phyloP scores from a whole-genome alignment of 2,329 filamentous ascomycete genomes.

The Esteya vermicola region DNA sequence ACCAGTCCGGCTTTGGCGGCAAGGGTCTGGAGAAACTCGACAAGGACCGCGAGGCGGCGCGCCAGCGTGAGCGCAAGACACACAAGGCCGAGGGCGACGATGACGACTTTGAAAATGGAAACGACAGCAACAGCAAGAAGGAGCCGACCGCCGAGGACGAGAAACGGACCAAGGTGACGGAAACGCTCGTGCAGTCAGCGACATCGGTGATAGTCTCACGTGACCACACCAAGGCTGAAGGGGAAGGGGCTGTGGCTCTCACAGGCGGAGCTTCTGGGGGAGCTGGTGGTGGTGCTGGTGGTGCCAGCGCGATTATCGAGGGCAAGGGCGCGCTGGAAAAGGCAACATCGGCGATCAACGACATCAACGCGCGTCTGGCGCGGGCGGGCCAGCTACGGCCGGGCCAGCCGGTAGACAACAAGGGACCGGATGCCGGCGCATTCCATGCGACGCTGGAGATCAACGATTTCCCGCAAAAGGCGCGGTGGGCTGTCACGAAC shows the following conservation, averaged over 20 bases:
- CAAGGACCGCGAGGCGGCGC: conserved; percentile 76
- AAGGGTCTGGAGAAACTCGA: conserved; percentile 88
- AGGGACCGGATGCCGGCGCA: conserved; percentile 88
- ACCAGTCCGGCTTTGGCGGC: conserved; percentile 80
- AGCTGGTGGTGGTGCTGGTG: neutral
- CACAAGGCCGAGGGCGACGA: conserved; percentile 79
- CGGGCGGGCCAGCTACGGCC: conserved; percentile 80
- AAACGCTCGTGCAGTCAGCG: conserved; percentile 49
- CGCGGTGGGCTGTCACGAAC: conserved; percentile 96
- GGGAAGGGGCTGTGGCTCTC: conserved; percentile 15
- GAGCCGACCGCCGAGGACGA: conserved; percentile 51
- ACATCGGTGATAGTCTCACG: conserved; percentile 42
- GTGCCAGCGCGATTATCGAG: too few species aligned
- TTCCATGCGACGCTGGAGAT: conserved; percentile 97
- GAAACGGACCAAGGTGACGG: conserved; percentile 54
- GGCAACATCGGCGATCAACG: conserved; percentile 78
- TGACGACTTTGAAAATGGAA: conserved; percentile 65
- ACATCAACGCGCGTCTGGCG: conserved; percentile 81
- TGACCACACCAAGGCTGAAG: conserved; percentile 29
- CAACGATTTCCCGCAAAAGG: conserved; percentile 98
- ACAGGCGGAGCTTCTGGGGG: neutral
- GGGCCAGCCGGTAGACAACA: conserved; percentile 94
- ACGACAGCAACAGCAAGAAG: too few species aligned
- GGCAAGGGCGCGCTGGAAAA: conserved; percentile 57
- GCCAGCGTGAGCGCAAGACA: conserved; percentile 72